These are phyloP conservation scores for Rosa chinensis DNA, from an alignment of 306 rosid species.

Conservation along the genomic window DNA sequence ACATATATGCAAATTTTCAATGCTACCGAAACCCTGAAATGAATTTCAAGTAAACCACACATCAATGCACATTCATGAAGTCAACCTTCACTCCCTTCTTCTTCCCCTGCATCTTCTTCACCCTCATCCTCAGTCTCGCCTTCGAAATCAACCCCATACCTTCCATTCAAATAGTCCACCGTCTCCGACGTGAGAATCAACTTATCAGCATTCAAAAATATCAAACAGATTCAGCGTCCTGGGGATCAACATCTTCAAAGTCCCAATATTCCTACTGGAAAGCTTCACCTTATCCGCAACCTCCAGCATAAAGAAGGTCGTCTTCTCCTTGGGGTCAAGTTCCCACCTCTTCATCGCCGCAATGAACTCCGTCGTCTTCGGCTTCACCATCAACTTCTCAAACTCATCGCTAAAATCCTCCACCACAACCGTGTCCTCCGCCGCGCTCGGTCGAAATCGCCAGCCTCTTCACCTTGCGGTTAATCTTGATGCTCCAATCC, in stretches of 20 bases:
- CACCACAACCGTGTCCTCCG: too few relatives aligned
- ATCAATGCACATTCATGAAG: not conserved
- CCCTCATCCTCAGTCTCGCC: slow-evolving; percentile 44
- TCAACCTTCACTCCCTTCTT: slow-evolving; percentile 24
- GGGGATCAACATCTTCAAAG: slow-evolving; percentile 80
- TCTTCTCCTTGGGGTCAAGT: too few relatives aligned
- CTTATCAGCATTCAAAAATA: slow-evolving; percentile 80
- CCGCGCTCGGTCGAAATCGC: too few relatives aligned
- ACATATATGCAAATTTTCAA: not conserved
- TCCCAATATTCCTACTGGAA: slow-evolving; percentile 34
- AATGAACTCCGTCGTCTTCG: too few relatives aligned
- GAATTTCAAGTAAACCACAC: not conserved
- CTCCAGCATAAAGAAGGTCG: too few relatives aligned
- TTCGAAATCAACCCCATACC: slow-evolving; percentile 59
- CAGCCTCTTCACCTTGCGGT: too few relatives aligned
- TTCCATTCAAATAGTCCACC: slow-evolving; percentile 69
- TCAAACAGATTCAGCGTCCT: slow-evolving; percentile 86
- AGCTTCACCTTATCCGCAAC: too few relatives aligned
- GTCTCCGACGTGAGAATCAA: slow-evolving; percentile 64
- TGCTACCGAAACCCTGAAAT: not conserved
- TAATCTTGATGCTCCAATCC: too few relatives aligned
- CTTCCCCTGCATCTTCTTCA: slow-evolving; percentile 32
- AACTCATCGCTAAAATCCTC: too few relatives aligned
- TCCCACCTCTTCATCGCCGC: too few relatives aligned
- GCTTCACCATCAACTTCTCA: too few relatives aligned